phyloP scores from a whole-genome alignment of 202 grass and related monocot genomes.

The Cymbopogon flexuosus region DNA sequence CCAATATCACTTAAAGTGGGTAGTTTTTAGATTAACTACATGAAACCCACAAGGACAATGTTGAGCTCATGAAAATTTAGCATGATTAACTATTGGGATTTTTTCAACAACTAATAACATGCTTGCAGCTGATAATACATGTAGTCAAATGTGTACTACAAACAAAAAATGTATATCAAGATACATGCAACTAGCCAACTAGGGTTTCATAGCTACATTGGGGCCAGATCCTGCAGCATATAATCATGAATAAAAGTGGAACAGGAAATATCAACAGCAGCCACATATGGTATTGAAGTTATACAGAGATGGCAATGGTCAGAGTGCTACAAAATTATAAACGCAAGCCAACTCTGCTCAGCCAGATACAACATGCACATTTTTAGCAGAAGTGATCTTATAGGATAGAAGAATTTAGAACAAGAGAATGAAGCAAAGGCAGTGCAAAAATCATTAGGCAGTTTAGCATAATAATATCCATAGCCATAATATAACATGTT shows the following conservation, averaged over 20 bases:
- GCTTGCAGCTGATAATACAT: background rate
- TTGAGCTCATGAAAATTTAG: background rate
- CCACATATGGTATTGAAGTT: constrained; percentile 2
- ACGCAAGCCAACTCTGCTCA: background rate
- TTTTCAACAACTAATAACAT: background rate
- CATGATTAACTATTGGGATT: background rate
- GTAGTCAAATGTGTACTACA: background rate
- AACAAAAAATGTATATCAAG: constrained; percentile 4
- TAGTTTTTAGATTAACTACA: no score
- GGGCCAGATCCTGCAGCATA: background rate
- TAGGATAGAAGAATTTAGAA: background rate
- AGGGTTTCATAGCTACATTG: background rate
- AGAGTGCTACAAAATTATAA: background rate
- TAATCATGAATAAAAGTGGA: constrained; percentile 24
- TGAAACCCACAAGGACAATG: background rate
- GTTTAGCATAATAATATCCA: background rate
- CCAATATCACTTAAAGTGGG: no score
- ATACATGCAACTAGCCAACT: background rate
- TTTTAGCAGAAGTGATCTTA: background rate
- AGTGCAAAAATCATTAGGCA: background rate
- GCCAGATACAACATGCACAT: background rate
- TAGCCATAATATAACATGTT: background rate
- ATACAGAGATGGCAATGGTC: background rate
- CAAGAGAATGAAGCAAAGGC: background rate
- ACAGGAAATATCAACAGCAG: background rate